These are phyloP conservation scores for Paecilomyces sp. DNA, from an alignment of 2,329 filamentous ascomycete species.

Conservation along the genomic window DNA sequence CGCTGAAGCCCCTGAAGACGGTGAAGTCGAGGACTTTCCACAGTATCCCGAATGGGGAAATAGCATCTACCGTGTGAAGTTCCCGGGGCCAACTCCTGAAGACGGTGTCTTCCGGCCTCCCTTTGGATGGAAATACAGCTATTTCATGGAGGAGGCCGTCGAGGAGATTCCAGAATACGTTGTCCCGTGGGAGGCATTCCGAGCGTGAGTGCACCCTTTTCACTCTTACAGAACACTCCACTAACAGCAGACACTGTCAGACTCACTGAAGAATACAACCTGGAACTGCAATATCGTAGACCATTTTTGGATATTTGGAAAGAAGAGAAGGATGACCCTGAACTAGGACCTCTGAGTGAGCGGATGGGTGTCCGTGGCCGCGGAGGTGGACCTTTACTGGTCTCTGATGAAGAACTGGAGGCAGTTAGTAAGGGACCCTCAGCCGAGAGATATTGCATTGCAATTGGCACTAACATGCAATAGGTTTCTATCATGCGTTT, in stretches of 20 bases:
- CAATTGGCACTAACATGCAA: not conserved
- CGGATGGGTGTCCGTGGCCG: constrained; percentile 88
- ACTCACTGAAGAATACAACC: constrained; percentile 90
- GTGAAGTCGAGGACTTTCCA: constrained; percentile 53
- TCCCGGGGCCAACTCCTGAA: constrained; percentile 71
- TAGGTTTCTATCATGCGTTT: constrained; percentile 80
- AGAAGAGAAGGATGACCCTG: constrained; percentile 76
- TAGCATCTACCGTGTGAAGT: constrained; percentile 82
- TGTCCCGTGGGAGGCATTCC: constrained; percentile 96
- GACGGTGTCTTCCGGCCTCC: constrained; percentile 91
- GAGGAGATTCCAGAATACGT: constrained; percentile 96
- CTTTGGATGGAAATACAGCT: constrained; percentile 97
- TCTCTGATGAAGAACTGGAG: constrained; percentile 84
- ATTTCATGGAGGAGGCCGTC: constrained; percentile 91
- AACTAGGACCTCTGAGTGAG: constrained; percentile 78
- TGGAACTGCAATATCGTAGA: constrained; percentile 91
- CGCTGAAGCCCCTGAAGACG: constrained; percentile 32
- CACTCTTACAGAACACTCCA: not conserved
- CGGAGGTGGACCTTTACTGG: constrained; percentile 57
- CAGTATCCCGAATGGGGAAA: constrained; percentile 79
- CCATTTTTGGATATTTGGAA: constrained; percentile 88
- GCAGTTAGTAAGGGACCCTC: constrained; percentile 54
- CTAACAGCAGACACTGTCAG: constrained; percentile 17
- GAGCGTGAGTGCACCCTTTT: constrained; percentile 48
- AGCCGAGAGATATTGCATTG: not conserved